Evolutionary conservation across 768 basidiomycete species (phyloP).

Genomic region (Filobasidium floriforme): DNA sequence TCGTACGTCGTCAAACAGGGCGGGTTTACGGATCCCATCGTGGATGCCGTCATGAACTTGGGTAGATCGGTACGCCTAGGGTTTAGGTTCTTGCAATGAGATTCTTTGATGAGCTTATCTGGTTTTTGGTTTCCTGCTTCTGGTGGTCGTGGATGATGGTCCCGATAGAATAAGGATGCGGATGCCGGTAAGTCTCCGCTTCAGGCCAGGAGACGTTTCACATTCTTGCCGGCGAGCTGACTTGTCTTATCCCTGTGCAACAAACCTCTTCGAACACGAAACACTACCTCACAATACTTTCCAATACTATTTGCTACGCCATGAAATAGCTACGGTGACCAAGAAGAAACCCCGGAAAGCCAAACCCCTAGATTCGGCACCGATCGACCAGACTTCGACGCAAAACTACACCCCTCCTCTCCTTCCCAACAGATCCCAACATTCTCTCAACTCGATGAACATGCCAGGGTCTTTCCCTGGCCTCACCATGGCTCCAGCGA

Average conservation of each 20-base stretch:
- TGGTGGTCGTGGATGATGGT: no score
- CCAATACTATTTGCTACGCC: no score
- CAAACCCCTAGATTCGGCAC: background rate
- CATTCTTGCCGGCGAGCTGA: no score
- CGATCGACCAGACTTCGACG: background rate
- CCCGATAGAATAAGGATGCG: background rate
- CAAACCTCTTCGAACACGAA: background rate
- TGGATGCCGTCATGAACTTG: slow-evolving; percentile 3
- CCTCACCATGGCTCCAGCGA: background rate
- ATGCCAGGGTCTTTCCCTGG: background rate
- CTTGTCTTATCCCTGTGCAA: no score
- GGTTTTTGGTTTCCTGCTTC: no score
- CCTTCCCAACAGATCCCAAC: background rate
- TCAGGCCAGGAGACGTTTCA: no score
- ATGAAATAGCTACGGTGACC: no score
- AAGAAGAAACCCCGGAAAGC: background rate
- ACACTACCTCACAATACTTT: background rate
- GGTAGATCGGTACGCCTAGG: background rate
- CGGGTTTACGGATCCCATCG: slow-evolving; percentile 4
- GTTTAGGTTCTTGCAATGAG: background rate
- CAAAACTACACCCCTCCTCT: background rate
- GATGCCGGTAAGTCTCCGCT: background rate
- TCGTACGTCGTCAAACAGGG: slow-evolving; percentile 6
- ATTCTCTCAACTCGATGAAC: background rate
- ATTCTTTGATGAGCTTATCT: background rate